Conservation (phyloP, 352 stramenopile genomes). For the Globisporangium iwayamae region DNA sequence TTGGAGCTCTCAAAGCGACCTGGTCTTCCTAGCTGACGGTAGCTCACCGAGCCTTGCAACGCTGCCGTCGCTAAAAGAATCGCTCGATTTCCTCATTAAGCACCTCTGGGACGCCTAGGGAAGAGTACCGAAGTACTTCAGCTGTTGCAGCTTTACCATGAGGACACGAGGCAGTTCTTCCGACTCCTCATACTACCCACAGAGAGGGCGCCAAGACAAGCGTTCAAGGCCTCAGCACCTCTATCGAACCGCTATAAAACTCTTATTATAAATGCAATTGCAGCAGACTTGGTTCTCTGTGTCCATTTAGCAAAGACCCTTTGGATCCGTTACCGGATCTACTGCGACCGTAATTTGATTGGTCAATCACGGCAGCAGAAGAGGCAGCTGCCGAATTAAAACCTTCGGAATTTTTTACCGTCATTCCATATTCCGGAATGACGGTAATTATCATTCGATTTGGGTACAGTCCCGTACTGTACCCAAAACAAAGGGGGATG, state of each 20-base stretch:
- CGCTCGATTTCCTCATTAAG: conserved; percentile 29
- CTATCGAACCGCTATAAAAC: neutral
- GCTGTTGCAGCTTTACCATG: neutral
- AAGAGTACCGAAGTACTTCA: neutral
- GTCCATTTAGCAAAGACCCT: too few relatives aligned
- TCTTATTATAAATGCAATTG: too few relatives aligned
- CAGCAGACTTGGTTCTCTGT: too few relatives aligned
- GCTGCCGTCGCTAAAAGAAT: conserved; percentile 23
- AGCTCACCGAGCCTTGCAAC: neutral
- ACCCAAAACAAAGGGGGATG: too few relatives aligned
- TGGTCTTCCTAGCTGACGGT: neutral
- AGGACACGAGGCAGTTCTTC: neutral
- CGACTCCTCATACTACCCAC: neutral
- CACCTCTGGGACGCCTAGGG: neutral
- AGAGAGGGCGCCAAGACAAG: neutral
- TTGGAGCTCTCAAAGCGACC: neutral
- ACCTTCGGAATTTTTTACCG: too few relatives aligned
- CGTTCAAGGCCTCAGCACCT: neutral
- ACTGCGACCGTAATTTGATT: too few relatives aligned
- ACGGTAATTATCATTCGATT: too few relatives aligned
- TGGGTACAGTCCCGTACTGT: too few relatives aligned
- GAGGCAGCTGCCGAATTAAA: too few relatives aligned
- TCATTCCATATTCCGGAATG: too few relatives aligned
- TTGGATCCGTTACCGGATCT: too few relatives aligned
- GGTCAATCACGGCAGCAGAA: too few relatives aligned